These are phyloP conservation scores for Alternaria gaisen DNA, from an alignment of 2,329 filamentous ascomycete genomes.

Conservation along the genomic window DNA sequence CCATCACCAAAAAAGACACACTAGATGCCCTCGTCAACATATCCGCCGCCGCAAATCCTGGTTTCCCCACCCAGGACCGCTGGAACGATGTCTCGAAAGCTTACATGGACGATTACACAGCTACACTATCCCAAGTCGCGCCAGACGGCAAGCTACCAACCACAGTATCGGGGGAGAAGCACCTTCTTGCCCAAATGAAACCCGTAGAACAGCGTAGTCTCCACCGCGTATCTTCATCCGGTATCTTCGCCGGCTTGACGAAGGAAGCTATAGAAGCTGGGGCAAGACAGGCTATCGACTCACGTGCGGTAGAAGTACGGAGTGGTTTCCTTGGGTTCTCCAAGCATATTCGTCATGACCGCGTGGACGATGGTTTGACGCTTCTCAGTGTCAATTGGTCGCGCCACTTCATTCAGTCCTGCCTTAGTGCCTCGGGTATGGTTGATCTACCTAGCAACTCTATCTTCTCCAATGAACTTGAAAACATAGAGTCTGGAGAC, in stretches of 20 bases:
- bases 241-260: constrained; percentile 53
- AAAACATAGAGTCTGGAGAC: constrained; percentile 20
- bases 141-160: constrained; percentile 38
- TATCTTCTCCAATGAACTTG: constrained; percentile 36
- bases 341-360: constrained; percentile 19
- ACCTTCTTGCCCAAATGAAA: constrained; percentile 49
- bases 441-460: neutral
- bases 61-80: constrained; percentile 26
- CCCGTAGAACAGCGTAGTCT: constrained; percentile 54
- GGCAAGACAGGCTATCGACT: constrained; percentile 38
- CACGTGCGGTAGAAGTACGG: constrained; percentile 48
- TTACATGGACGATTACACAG: constrained; percentile 53
- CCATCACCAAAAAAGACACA: constrained; percentile 56
- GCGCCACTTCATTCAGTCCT: constrained; percentile 51
- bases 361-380: constrained; percentile 25
- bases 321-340: constrained; percentile 49
- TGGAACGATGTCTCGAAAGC: constrained; percentile 53
- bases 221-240: constrained; percentile 49
- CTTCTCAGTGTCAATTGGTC: constrained; percentile 62
- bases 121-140: constrained; percentile 40
- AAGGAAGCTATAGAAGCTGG: constrained; percentile 37
- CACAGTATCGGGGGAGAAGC: constrained; percentile 47
- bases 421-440: constrained; percentile 24
- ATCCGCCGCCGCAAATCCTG: constrained; percentile 39
- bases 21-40: constrained; percentile 54